Conservation (phyloP, 73 alveolate species). For the Loxodes magnus region DNA sequence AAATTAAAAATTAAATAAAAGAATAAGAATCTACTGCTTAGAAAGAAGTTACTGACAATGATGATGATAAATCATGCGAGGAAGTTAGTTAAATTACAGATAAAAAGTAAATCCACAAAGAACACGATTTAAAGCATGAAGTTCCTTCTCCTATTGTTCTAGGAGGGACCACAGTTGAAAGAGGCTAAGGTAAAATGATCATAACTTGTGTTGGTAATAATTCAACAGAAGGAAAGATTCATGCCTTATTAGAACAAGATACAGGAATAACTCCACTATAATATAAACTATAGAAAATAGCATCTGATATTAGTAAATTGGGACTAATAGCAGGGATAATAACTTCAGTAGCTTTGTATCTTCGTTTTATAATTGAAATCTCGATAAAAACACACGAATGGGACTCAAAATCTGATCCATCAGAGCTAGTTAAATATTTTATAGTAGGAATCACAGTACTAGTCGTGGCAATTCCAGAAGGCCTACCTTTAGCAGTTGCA, state of each 20-base stretch:
- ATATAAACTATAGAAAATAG: not conserved
- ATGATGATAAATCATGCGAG: no score
- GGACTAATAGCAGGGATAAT: not conserved
- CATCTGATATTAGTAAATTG: not conserved
- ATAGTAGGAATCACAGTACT: conserved; percentile 58
- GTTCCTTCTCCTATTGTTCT: conserved; percentile 45
- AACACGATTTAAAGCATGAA: conserved; percentile 24
- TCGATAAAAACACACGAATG: conserved; percentile 22
- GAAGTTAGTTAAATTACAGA: no score
- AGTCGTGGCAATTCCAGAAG: conserved; percentile 93
- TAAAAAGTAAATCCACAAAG: conserved; percentile 28
- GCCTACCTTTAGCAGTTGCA: conserved; percentile 85
- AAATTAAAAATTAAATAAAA: no score
- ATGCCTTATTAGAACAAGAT: conserved; percentile 19
- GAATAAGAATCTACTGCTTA: no score
- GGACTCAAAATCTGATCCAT: conserved; percentile 20
- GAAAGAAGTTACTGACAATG: no score
- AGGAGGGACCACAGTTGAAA: conserved; percentile 47
- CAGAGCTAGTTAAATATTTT: conserved; percentile 47
- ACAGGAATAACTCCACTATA: not conserved
- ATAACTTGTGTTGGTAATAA: conserved; percentile 50
- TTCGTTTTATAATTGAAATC: not conserved
- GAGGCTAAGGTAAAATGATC: conserved; percentile 48
- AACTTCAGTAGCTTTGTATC: not conserved
- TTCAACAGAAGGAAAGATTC: conserved; percentile 44